phyloP scores from a whole-genome alignment of 2,329 filamentous ascomycete genomes.

The Cadophora gregata region DNA sequence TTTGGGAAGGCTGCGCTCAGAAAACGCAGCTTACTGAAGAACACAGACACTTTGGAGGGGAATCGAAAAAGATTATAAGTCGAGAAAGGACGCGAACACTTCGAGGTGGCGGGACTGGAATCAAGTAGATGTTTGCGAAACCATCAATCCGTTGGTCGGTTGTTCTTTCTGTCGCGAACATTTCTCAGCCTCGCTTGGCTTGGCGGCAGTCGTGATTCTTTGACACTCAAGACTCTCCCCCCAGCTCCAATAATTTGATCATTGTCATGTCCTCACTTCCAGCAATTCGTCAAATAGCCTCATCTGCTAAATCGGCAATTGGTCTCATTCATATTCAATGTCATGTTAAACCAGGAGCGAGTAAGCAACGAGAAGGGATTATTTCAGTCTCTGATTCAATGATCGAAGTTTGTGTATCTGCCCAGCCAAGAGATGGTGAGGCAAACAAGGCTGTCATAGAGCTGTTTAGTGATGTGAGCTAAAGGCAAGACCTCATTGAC shows the following conservation, averaged over 20 bases:
- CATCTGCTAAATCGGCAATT: conserved; percentile 52
- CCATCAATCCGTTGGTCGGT: background rate
- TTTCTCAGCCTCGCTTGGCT: conserved; percentile 22
- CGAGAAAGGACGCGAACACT: background rate
- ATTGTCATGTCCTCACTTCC: conserved; percentile 34
- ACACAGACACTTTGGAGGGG: conserved; percentile 29
- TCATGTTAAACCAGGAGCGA: conserved; percentile 70
- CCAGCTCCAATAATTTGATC: background rate
- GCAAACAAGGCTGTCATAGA: conserved; percentile 71
- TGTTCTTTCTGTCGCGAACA: conserved; percentile 8
- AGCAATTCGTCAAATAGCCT: conserved; percentile 55
- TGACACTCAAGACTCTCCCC: background rate
- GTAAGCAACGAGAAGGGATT: conserved; percentile 66
- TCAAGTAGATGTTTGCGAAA: background rate
- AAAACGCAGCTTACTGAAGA: conserved; percentile 26
- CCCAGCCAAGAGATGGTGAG: conserved; percentile 69
- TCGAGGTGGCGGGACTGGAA: background rate
- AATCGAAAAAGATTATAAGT: background rate
- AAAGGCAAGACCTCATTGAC: background rate
- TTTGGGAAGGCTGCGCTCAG: conserved; percentile 26
- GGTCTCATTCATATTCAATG: conserved; percentile 65
- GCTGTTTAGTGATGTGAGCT: conserved; percentile 63
- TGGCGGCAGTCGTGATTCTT: conserved; percentile 14
- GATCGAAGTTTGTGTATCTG: conserved; percentile 70
- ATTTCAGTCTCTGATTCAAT: conserved; percentile 58